Conservation (phyloP, 140 eudicot genomes). For the Flaveria floridana region DNA sequence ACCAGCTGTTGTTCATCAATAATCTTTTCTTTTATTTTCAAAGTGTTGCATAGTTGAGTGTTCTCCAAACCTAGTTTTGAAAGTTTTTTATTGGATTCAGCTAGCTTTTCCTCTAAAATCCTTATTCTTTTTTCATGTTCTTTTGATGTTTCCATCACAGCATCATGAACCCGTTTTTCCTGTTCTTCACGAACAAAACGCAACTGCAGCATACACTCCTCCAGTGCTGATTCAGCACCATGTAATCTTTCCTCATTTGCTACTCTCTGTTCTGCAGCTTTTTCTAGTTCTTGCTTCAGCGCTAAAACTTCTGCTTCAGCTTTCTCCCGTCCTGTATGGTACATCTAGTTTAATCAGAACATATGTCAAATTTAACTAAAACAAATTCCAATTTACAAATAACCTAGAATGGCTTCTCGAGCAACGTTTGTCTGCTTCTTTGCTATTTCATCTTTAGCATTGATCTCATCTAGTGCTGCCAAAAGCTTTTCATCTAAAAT, state of each 20-base stretch:
- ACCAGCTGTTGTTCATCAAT: conserved; percentile 47
- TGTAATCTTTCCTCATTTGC: conserved; percentile 57
- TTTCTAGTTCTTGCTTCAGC: conserved; percentile 61
- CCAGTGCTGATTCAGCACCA: conserved; percentile 65
- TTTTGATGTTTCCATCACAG: conserved; percentile 52
- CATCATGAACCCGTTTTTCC: conserved; percentile 70
- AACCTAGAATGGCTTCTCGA: conserved; percentile 85
- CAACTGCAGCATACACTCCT: conserved; percentile 82
- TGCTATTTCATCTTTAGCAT: conserved; percentile 58
- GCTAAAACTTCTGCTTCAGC: conserved; percentile 64
- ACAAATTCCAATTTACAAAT: not conserved
- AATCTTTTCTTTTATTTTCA: conserved; percentile 56
- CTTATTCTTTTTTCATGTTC: conserved; percentile 48
- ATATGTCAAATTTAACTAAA: not conserved
- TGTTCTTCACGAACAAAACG: conserved; percentile 86
- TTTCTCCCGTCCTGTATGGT: conserved; percentile 69
- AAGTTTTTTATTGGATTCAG: conserved; percentile 50
- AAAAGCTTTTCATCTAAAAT: conserved; percentile 57
- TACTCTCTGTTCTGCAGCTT: conserved; percentile 51
- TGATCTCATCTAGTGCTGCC: conserved; percentile 56
- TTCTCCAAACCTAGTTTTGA: conserved; percentile 52
- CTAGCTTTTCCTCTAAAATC: conserved; percentile 51
- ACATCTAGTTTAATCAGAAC: not conserved
- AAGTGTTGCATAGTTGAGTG: conserved; percentile 49
- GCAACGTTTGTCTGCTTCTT: conserved; percentile 62